Percentiles rank a stretch among this genome's conserved stretches.
Evolutionary conservation across 139 green algal genomes (phyloP).

Genomic region (Chlamydomonas urium): DNA sequence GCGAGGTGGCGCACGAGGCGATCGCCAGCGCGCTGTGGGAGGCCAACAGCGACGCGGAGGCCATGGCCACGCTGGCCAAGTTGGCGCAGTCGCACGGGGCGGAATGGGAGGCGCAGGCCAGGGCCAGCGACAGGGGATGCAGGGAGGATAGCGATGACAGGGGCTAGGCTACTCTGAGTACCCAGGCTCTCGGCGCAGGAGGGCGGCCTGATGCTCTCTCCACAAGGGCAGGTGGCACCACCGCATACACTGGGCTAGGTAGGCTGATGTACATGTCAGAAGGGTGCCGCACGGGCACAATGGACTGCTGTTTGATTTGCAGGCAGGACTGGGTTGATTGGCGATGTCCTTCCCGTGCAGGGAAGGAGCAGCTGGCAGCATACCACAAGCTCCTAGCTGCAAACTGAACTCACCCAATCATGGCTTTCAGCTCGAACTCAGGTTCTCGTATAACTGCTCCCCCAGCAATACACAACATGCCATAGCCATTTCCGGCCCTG

Average conservation of each 20-base stretch:
- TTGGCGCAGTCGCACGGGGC: conserved; percentile 40
- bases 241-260: background rate
- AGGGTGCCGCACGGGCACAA: no score
- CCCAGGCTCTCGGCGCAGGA: background rate
- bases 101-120: conserved; percentile 52
- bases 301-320: no score
- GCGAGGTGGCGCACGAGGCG: conserved; percentile 47
- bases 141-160: conserved; percentile 3
- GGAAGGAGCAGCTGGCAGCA: no score
- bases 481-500: no score
- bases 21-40: conserved; percentile 73
- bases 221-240: background rate
- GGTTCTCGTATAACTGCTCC: no score
- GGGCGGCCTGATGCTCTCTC: no score
- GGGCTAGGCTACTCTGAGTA: background rate
- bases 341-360: no score
- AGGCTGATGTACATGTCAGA: background rate
- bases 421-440: no score
- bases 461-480: no score
- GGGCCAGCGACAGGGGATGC: background rate
- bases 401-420: no score
- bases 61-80: conserved; percentile 32
- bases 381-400: no score
- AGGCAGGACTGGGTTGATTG: no score
- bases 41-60: conserved; percentile 44